These are phyloP conservation scores for Artemisia tridentata DNA, from an alignment of 129 eudicot genomes.

Conservation along the genomic window DNA sequence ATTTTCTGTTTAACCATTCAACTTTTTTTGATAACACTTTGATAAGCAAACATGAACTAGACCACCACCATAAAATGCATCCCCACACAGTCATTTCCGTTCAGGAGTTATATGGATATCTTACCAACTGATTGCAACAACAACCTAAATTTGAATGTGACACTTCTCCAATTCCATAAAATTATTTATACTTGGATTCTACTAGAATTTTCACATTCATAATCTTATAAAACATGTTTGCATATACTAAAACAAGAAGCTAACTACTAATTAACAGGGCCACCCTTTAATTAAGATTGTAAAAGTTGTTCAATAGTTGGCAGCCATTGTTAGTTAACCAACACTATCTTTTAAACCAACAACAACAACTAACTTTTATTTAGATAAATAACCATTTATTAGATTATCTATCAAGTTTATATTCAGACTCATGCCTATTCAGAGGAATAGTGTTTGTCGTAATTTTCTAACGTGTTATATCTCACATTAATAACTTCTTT, in stretches of 20 bases:
- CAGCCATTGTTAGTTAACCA: conserved; percentile 25
- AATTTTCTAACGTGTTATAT: too few species aligned
- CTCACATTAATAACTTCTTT: too few species aligned
- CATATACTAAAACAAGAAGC: conserved; percentile 1
- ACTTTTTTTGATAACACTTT: too few species aligned
- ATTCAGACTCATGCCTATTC: too few species aligned
- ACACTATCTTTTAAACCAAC: conserved; percentile 26
- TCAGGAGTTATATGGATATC: conserved; percentile 13
- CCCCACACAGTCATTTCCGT: conserved; percentile 24
- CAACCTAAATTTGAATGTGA: conserved; percentile 16
- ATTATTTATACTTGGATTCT: not conserved
- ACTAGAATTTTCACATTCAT: not conserved
- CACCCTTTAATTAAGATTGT: not conserved
- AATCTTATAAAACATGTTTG: not conserved
- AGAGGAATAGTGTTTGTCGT: too few species aligned
- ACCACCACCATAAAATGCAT: not conserved
- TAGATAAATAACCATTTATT: not conserved
- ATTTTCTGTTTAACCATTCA: not conserved
- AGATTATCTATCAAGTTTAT: too few species aligned
- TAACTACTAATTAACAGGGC: not conserved
- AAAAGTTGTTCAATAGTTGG: conserved; percentile 24
- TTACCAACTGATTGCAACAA: conserved; percentile 27
- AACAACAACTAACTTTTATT: conserved; percentile 7
- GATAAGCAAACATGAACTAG: not conserved
- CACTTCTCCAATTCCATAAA: conserved; percentile 5